phyloP scores from a whole-genome alignment of 2,329 filamentous ascomycete species.

The Sphaceloma murrayae region DNA sequence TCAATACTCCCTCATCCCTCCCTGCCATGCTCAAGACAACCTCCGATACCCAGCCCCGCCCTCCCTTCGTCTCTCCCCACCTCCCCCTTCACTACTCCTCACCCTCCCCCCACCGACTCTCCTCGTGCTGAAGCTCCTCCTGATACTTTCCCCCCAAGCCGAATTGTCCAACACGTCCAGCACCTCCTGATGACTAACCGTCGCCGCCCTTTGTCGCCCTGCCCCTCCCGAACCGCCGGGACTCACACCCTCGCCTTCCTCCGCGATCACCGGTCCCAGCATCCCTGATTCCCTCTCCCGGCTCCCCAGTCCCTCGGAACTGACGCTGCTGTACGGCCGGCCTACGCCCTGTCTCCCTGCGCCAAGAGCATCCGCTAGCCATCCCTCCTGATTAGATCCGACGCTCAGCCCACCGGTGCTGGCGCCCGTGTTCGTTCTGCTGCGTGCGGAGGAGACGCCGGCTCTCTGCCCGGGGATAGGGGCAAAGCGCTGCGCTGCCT shows the following conservation, averaged over 20 bases:
- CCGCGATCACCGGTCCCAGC: slow-evolving; percentile 26
- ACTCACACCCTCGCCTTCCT: slow-evolving; percentile 20
- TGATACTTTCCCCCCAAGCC: slow-evolving; percentile 86
- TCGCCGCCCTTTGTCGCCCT: slow-evolving; percentile 50
- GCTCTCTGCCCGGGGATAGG: slow-evolving; percentile 6
- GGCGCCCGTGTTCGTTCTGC: slow-evolving; percentile 4
- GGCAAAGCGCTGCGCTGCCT: slow-evolving; percentile 4
- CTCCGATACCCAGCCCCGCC: not conserved
- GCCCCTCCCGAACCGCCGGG: slow-evolving; percentile 22
- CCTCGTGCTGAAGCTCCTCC: slow-evolving; percentile 60
- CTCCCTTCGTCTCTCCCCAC: not conserved
- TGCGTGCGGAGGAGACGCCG: not conserved
- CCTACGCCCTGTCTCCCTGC: no score
- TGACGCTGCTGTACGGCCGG: slow-evolving; percentile 18
- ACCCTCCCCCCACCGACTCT: not conserved
- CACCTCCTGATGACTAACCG: slow-evolving; percentile 65
- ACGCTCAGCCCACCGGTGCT: slow-evolving; percentile 17
- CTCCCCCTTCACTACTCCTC: not conserved
- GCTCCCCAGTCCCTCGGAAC: slow-evolving; percentile 37
- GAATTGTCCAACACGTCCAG: slow-evolving; percentile 80
- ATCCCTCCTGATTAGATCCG: slow-evolving; percentile 13
- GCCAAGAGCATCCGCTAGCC: no score
- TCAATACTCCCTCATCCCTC: not conserved
- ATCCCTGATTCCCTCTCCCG: slow-evolving; percentile 22
- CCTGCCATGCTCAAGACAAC: no score